Percentiles rank a stretch among this genome's conserved stretches.
These are phyloP conservation scores for Lipomyces yamanashiensis DNA, from an alignment of 805 yeast species.

Conservation along the genomic window DNA sequence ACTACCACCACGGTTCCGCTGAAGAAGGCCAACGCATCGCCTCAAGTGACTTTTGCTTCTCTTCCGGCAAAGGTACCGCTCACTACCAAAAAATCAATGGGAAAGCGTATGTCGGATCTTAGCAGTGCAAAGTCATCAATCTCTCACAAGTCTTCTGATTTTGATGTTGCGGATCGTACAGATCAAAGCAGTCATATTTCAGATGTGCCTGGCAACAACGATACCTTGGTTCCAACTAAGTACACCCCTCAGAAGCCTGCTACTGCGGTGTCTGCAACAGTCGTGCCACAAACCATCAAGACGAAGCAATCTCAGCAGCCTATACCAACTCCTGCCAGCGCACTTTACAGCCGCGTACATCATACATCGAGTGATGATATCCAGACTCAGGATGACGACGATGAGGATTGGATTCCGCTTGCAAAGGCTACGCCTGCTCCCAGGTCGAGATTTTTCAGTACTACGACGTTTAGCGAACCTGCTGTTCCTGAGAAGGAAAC, in stretches of 20 bases:
- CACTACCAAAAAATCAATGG: conserved; percentile 32
- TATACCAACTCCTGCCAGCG: conserved; percentile 3
- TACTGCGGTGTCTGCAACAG: neutral
- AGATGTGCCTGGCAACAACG: neutral
- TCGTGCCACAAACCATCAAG: neutral
- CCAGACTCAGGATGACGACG: conserved; percentile 20
- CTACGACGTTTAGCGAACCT: neutral
- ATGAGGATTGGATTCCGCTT: conserved; percentile 39
- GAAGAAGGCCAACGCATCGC: conserved; percentile 10
- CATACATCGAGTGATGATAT: conserved; percentile 4
- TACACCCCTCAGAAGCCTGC: neutral
- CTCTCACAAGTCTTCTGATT: conserved; percentile 9
- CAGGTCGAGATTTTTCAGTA: conserved; percentile 13
- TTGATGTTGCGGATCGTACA: neutral
- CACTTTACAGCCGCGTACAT: conserved; percentile 19
- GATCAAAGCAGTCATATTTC: neutral
- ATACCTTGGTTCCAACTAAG: neutral
- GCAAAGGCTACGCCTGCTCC: conserved; percentile 34
- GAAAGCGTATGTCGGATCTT: conserved; percentile 7
- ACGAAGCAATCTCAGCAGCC: neutral
- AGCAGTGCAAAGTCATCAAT: conserved; percentile 20
- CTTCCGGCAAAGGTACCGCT: conserved; percentile 33
- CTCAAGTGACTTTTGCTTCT: conserved; percentile 22
- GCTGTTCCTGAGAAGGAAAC: neutral
- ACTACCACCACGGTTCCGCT: conserved; percentile 19